Conservation (phyloP, 1,284 basidiomycete genomes). For the Cutaneotrichosporon sp. region DNA sequence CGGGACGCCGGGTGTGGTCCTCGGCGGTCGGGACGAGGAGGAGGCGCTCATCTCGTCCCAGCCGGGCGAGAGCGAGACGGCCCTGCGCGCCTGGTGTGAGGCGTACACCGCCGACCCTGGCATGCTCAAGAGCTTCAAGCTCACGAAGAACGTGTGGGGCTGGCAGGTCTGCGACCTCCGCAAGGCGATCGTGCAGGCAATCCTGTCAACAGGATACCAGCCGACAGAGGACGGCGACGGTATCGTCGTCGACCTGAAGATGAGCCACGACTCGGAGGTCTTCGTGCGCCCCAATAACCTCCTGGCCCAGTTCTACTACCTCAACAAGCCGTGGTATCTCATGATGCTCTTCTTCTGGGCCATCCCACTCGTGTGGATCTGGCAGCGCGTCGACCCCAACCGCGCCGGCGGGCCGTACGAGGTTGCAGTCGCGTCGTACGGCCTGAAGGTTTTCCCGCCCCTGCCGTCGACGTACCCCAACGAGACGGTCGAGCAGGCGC, state of each 20-base stretch:
- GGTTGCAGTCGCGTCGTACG: slow-evolving; percentile 25
- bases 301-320: slow-evolving; percentile 59
- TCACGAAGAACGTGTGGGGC: slow-evolving; percentile 62
- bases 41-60: slow-evolving; percentile 13
- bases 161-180: slow-evolving; percentile 57
- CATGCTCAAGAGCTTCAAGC: slow-evolving; percentile 61
- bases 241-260: slow-evolving; percentile 55
- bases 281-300: slow-evolving; percentile 60
- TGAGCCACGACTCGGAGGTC: slow-evolving; percentile 49
- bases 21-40: slow-evolving; percentile 7
- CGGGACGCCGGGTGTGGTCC: not conserved
- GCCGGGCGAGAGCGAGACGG: not conserved
- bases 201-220: slow-evolving; percentile 56
- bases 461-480: slow-evolving; percentile 36
- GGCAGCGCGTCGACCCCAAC: slow-evolving; percentile 18
- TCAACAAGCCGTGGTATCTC: slow-evolving; percentile 45
- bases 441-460: slow-evolving; percentile 38
- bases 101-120: slow-evolving; percentile 61
- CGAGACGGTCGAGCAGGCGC: slow-evolving; percentile 30
- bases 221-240: slow-evolving; percentile 39
- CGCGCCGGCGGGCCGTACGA: slow-evolving; percentile 29
- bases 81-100: slow-evolving; percentile 63
- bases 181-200: slow-evolving; percentile 54
- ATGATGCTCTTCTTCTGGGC: slow-evolving; percentile 61
- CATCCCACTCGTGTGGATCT: slow-evolving; percentile 57